Evolutionary conservation across 192 early-diverging fungal species (phyloP).

Genomic region (Coemansia javaensis): DNA sequence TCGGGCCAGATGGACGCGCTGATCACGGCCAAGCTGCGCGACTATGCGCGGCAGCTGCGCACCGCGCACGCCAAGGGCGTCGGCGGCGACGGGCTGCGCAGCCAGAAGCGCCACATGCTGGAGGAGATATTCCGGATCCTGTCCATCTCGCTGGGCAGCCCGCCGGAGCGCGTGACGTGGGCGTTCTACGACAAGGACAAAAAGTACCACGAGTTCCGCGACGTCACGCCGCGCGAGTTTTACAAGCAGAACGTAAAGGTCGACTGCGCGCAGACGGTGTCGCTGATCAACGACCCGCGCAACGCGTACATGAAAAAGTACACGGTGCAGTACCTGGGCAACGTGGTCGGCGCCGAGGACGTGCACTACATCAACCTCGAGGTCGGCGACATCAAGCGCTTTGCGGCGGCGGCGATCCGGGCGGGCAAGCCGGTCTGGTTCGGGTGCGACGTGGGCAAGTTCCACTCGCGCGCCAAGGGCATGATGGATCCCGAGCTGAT

Average conservation of each 20-base stretch:
- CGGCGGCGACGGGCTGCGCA: conserved; percentile 42
- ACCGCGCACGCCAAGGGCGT: conserved; percentile 44
- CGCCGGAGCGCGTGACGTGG: conserved; percentile 66
- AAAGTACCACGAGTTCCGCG: conserved; percentile 53
- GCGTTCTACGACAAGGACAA: conserved; percentile 67
- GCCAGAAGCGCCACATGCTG: conserved; percentile 56
- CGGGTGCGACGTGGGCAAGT: conserved; percentile 72
- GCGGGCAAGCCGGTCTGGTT: conserved; percentile 70
- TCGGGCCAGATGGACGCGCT: conserved; percentile 58
- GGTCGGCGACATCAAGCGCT: conserved; percentile 54
- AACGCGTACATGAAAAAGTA: conserved; percentile 59
- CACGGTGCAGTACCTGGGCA: conserved; percentile 69
- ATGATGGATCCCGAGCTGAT: conserved; percentile 59
- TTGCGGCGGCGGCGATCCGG: conserved; percentile 56
- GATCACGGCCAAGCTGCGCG: conserved; percentile 62
- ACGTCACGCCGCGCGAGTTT: conserved; percentile 61
- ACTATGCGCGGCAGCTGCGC: conserved; percentile 62
- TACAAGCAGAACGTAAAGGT: conserved; percentile 56
- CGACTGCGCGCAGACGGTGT: conserved; percentile 59
- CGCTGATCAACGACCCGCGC: conserved; percentile 71
- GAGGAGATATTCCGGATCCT: conserved; percentile 66
- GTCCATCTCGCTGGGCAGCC: conserved; percentile 67
- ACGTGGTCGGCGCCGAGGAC: conserved; percentile 61
- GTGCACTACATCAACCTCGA: conserved; percentile 67
- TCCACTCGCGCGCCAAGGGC: conserved; percentile 51